Evolutionary conservation across 768 basidiomycete species (phyloP).

Genomic region (Dendrothele bispora): DNA sequence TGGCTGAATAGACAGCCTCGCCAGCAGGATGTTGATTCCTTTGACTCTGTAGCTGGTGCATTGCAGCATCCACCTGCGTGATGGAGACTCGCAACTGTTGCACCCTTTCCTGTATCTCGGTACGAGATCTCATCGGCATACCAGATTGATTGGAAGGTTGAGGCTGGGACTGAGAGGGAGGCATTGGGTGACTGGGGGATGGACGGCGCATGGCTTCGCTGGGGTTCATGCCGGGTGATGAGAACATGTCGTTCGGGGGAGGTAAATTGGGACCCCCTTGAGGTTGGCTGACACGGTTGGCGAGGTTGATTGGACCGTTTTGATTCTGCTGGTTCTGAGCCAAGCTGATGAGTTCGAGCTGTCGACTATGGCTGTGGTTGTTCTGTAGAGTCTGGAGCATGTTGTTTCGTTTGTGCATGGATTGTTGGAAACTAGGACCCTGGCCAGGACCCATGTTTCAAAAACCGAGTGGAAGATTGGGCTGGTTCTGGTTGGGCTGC

Average conservation of each 20-base stretch:
- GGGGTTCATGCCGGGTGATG: slow-evolving; percentile 40
- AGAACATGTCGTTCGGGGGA: slow-evolving; percentile 43
- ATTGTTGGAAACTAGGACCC: slow-evolving; percentile 29
- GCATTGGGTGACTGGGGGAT: slow-evolving; percentile 43
- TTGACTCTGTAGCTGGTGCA: slow-evolving; percentile 19
- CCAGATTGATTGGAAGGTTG: slow-evolving; percentile 15
- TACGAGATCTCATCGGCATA: slow-evolving; percentile 8
- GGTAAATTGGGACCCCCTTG: slow-evolving; percentile 1
- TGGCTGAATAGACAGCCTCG: slow-evolving; percentile 20
- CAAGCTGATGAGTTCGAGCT: slow-evolving; percentile 47
- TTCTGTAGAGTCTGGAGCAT: slow-evolving; percentile 38
- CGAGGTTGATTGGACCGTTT: slow-evolving; percentile 37
- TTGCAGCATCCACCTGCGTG: too few relatives aligned
- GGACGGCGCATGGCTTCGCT: slow-evolving; percentile 48
- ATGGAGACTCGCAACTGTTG: too few relatives aligned
- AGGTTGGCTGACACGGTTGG: slow-evolving; percentile 21
- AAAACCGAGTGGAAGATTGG: slow-evolving; percentile 43
- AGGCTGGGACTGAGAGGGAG: slow-evolving; percentile 9
- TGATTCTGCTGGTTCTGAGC: slow-evolving; percentile 48
- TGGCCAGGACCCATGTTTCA: slow-evolving; percentile 35
- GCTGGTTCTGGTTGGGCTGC: slow-evolving; percentile 27
- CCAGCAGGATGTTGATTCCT: slow-evolving; percentile 19
- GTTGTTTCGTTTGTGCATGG: slow-evolving; percentile 28
- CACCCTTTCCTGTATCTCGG: slow-evolving; percentile 16
- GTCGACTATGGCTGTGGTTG: slow-evolving; percentile 33